Percentiles rank a stretch among this genome's conserved stretches.
Conservation (phyloP, 139 green algal species). For the Chlamydomonas sp. region DNA sequence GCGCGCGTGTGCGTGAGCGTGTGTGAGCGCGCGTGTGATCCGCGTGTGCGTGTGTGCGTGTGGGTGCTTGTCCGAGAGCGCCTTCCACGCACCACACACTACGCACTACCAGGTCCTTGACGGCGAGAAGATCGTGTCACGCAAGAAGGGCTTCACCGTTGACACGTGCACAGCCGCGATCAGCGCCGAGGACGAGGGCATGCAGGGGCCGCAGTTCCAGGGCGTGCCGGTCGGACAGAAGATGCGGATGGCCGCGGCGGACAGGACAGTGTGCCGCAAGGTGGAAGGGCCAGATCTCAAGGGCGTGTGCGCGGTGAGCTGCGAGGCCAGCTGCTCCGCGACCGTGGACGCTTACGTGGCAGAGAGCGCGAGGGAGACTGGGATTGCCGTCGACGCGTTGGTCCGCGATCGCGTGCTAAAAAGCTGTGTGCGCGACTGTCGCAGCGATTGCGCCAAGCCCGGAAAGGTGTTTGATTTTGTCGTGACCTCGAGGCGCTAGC, state of each 20-base stretch:
- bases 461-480: conserved; percentile 41
- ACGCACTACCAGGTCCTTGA: conserved; percentile 33
- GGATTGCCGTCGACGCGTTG: conserved; percentile 17
- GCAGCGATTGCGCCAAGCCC: conserved; percentile 36
- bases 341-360: conserved; percentile 14
- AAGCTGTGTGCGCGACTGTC: conserved; percentile 33
- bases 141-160: conserved; percentile 37
- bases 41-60: no score
- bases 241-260: conserved; percentile 6
- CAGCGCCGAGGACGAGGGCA: conserved; percentile 15
- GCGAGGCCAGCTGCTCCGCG: conserved; percentile 13
- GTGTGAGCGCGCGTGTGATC: no score
- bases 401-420: conserved; percentile 14
- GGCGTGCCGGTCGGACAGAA: conserved; percentile 27
- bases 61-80: no score
- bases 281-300: conserved; percentile 22
- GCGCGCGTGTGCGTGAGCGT: no score
- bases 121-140: conserved; percentile 38
- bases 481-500: conserved; percentile 25
- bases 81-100: no score
- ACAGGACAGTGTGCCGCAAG: conserved; percentile 8
- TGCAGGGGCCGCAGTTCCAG: conserved; percentile 24
- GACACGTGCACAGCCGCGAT: conserved; percentile 27
- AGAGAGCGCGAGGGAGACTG: conserved; percentile 8
- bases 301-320: conserved; percentile 21